Percentiles rank a stretch among this genome's conserved stretches.
Evolutionary conservation across 2,329 filamentous ascomycete species (phyloP).

Genomic region (Aspergillus oerlinghausenensis): DNA sequence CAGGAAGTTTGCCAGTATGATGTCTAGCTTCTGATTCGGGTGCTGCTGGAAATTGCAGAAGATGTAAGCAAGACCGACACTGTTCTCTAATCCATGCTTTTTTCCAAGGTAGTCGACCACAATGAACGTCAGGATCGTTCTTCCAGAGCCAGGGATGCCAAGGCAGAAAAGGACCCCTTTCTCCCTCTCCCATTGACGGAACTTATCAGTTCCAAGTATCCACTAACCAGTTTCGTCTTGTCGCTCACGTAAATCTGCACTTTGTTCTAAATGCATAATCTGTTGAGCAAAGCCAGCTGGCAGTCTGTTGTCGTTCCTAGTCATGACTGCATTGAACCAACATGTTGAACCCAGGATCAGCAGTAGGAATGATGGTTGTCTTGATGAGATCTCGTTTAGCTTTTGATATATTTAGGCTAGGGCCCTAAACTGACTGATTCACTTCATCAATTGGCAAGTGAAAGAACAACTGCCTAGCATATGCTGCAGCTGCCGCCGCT

Average conservation of each 20-base stretch:
- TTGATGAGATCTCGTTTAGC: background rate
- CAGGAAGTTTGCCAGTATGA: background rate
- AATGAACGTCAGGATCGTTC: background rate
- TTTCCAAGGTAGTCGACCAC: background rate
- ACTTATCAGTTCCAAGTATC: background rate
- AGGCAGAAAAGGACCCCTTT: background rate
- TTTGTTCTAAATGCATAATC: background rate
- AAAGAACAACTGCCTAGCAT: background rate
- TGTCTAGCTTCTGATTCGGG: background rate
- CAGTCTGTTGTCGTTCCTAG: background rate
- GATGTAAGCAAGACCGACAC: background rate
- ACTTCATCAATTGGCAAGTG: no score
- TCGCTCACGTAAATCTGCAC: background rate
- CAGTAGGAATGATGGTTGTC: background rate
- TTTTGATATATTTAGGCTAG: no score
- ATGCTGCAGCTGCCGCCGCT: background rate
- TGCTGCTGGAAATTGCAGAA: background rate
- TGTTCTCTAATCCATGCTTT: background rate
- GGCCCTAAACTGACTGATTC: background rate
- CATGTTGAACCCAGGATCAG: background rate
- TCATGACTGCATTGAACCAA: background rate
- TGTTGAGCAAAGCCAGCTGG: background rate
- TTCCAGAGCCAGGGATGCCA: background rate
- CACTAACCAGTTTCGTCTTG: background rate
- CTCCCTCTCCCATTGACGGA: background rate